Evolutionary conservation across 768 basidiomycete species (phyloP).

Genomic region (Auriscalpium microsporum): DNA sequence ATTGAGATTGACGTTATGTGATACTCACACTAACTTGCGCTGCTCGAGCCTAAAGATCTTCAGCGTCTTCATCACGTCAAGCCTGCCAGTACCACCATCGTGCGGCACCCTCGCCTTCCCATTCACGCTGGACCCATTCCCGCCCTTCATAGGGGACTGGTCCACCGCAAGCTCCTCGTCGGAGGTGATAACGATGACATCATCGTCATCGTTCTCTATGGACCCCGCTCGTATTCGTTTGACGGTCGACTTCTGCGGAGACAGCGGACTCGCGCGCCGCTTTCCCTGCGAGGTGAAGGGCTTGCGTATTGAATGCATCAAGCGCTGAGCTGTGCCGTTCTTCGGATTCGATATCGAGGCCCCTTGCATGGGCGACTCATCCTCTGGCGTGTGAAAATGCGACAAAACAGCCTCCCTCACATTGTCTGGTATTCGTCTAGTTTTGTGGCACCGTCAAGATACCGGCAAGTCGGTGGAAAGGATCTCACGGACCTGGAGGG

Average conservation of each 20-base stretch:
- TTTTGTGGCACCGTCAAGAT: neutral
- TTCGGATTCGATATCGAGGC: neutral
- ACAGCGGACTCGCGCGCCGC: neutral
- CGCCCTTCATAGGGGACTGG: constrained; percentile 8
- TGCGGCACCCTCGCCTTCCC: neutral
- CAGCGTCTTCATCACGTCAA: constrained; percentile 29
- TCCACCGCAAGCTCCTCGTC: constrained; percentile 17
- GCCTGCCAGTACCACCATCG: constrained; percentile 2
- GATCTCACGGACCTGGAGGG: constrained; percentile 47
- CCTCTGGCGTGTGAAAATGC: constrained; percentile 4
- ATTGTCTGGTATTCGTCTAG: neutral
- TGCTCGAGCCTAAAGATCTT: constrained; percentile 42
- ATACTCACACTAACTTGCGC: constrained; percentile 34
- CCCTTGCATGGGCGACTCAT: neutral
- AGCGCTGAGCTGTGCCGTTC: neutral
- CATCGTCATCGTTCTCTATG: constrained; percentile 3
- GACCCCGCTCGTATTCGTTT: constrained; percentile 8
- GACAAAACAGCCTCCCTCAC: neutral
- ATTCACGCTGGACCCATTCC: neutral
- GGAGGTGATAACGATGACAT: constrained; percentile 21
- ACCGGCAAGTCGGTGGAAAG: neutral
- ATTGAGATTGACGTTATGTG: constrained; percentile 6
- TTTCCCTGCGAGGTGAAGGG: neutral
- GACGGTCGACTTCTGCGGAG: constrained; percentile 1
- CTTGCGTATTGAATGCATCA: neutral